Evolutionary conservation across 2,329 filamentous ascomycete genomes (phyloP), one percentile per base, ranked within the genome.

Genomic region (Clarireedia monteithiana): DNA sequence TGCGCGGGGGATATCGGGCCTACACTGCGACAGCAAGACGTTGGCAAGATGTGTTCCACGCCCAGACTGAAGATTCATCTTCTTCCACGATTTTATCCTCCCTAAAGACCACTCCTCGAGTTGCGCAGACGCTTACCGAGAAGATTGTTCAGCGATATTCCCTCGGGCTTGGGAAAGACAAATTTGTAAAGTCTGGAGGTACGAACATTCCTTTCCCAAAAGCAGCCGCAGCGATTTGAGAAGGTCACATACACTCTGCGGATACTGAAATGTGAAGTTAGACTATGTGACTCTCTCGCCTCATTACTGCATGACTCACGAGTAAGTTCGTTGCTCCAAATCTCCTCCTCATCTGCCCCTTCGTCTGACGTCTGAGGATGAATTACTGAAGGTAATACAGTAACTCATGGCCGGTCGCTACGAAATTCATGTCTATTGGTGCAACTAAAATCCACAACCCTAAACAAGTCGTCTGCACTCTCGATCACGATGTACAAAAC

Each of bases 401-500:
- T 70, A 95, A 94, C 68, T 84, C 83, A 2, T 88, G 81, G 81
- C 86, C 89, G 0, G 82, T 94, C 0, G 83, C 84, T 58, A 60
- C 69, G 45, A 94, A 92, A 72, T 92, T 91, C 74, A 88, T 89
- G 83, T 84, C 83, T 10, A 91, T 91, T 60, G 89, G 89, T 15
- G 89, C 89, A 0, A 81, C 85, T 48, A 82, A 84, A 68, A 79
- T 95, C 66, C 78, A 89, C 63, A 74, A 91, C 68, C 79, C 78
- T 2, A 73, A 77, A 20, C 91, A 96, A 73, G 75, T 94, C 27
- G 88, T 96, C 20, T 85, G 94, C 76, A 87, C 89, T 0, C 73
- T 95, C 2, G 91, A 96, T 66, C 91, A 96, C 67, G 89, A 96
- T 64, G 88, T 96, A 0, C 89, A 95, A 68, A 94, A 95, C 71